Base-by-base conservation (phyloP, 1,284 basidiomycete genomes). In the Xerocomus minutiporus region DNA sequence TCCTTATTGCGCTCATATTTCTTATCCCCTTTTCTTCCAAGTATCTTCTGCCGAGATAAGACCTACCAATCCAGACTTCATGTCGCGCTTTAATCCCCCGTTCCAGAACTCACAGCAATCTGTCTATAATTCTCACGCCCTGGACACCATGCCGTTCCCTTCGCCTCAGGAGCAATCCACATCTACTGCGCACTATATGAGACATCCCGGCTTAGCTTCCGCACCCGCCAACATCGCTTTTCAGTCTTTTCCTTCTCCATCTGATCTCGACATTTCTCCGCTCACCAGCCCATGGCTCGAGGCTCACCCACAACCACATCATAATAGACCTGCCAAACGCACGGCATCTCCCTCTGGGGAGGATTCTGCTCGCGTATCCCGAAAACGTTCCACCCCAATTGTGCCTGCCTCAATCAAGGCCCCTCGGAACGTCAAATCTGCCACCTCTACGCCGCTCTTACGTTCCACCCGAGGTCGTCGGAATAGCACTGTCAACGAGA, bases 201-300 rank as follows among this genome's bases (percentile, higher is more conserved):
- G 65, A n/a, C 73, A 71, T 38, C 73, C 72, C 2, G 78, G 76
- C 2, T 73, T 79, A 0, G 69, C 69, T 25, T 84, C 84, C 23
- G 83, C 84, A 1, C 85, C 84, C 0, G 82, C 82, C 2, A 77
- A 83, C 58, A 75, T 86, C 40, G 83, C 77, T 11, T 87, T 86
- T 25, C 73, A 73, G 62, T 25, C 69, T 59, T 55, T 70, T 46
- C 59, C 73, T 35, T 75, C 75, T 1, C 75, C 77, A 2, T 70
- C 72, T 11, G 83, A 85, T 40, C 66, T 86, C 17, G 85, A 89
- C 57, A 80, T 90, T 45, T 86, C 84, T 2, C 87, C 87, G 0
- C 70, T 90, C 28, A 85, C 85, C 0, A 88, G 86, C 59, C 87
- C 87, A 1, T 88, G 85, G 84, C 73, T 90, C 1, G 83, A 81